phyloP scores from a whole-genome alignment of 306 rosid genomes.

The Cyclanthera cordifolia region DNA sequence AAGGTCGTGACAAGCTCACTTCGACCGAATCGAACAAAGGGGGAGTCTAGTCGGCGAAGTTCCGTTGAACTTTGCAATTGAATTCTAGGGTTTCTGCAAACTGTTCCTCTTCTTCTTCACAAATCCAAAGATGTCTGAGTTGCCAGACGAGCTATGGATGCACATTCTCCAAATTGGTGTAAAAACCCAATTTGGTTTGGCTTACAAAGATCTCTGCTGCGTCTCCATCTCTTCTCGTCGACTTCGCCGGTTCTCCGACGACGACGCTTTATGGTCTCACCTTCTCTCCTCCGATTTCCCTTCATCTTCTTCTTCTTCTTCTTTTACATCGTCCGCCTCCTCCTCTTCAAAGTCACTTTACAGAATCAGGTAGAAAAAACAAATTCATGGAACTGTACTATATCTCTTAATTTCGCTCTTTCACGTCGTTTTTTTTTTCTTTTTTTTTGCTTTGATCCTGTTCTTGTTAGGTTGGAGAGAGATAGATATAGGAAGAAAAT shows the following conservation, averaged over 20 bases:
- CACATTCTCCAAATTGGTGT: conserved; percentile 52
- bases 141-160: conserved; percentile 67
- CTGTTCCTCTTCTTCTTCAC: background rate
- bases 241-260: conserved; percentile 45
- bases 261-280: conserved; percentile 42
- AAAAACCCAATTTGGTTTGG: conserved; percentile 14
- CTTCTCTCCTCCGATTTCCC: conserved; percentile 52
- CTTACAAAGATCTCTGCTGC: conserved; percentile 56
- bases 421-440: too few species aligned
- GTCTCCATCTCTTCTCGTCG: conserved; percentile 55
- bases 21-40: too few species aligned
- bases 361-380: conserved; percentile 26
- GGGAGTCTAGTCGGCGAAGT: background rate
- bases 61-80: background rate
- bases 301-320: background rate
- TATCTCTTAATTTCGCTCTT: background rate
- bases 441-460: too few species aligned
- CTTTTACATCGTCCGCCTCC: conserved; percentile 4
- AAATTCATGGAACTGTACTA: background rate
- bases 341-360: conserved; percentile 42
- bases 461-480: conserved; percentile 42
- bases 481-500: conserved; percentile 43
- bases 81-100: background rate
- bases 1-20: too few species aligned
- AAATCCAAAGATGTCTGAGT: conserved; percentile 9